A percentile compares a stretch with the other conserved stretches of the same genome.
Evolutionary conservation across 75 land plant genomes (phyloP).

Genomic region (Cryptomeria japonica): DNA sequence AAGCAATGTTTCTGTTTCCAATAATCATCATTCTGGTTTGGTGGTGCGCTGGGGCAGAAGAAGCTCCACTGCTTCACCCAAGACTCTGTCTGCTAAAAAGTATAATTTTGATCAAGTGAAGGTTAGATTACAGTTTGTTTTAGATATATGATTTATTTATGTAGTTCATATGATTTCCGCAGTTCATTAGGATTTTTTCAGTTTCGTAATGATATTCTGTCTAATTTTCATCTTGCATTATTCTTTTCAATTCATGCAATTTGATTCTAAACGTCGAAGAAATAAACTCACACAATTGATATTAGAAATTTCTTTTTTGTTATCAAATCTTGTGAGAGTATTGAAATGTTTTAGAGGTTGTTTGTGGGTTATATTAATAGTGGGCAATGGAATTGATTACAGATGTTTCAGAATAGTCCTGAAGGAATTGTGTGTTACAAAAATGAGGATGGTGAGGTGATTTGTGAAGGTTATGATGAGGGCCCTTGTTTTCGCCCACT

Average conservation of each 20-base stretch:
- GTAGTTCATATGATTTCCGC: no score
- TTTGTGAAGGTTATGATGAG: conserved; percentile 84
- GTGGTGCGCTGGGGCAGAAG: not conserved
- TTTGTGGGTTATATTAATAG: not conserved
- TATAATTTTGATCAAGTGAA: not conserved
- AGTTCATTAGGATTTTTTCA: no score
- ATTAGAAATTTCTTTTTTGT: not conserved
- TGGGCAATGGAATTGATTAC: not conserved
- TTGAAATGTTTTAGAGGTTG: not conserved
- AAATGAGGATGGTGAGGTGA: conserved; percentile 58
- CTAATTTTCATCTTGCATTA: no score
- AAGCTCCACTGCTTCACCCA: not conserved
- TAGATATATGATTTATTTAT: no score
- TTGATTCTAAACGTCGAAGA: no score
- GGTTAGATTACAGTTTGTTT: not conserved
- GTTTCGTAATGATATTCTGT: no score
- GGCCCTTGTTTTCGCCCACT: conserved; percentile 58
- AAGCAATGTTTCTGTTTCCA: not conserved
- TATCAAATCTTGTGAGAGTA: not conserved
- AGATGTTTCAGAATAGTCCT: conserved; percentile 62
- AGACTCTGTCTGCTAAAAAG: not conserved
- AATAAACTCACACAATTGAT: no score
- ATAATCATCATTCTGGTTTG: not conserved
- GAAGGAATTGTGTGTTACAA: conserved; percentile 61
- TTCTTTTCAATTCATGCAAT: no score